A percentile compares a stretch with the other conserved stretches of the same genome.
These are phyloP conservation scores for Colletotrichum sp. DNA, from an alignment of 2,329 filamentous ascomycete genomes.

Conservation along the genomic window DNA sequence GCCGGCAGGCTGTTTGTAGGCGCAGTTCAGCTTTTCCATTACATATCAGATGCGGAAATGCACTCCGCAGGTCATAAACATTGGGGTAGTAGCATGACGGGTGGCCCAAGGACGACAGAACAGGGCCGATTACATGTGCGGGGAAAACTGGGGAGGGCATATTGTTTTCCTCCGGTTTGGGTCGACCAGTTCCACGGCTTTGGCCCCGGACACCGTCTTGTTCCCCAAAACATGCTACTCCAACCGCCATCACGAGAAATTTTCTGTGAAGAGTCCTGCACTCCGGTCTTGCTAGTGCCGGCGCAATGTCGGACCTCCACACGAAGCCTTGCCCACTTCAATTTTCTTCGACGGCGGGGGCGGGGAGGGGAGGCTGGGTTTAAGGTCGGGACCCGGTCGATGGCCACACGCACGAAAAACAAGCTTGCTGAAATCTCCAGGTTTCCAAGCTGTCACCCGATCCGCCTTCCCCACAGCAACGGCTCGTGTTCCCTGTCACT, in stretches of 20 bases:
- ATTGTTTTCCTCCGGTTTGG: constrained; percentile 5
- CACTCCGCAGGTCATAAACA: background rate
- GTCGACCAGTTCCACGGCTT: background rate
- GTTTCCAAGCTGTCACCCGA: constrained; percentile 16
- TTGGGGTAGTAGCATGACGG: background rate
- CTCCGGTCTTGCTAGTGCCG: constrained; percentile 2
- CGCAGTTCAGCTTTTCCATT: background rate
- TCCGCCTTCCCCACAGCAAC: constrained; percentile 4
- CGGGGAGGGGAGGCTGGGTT: background rate
- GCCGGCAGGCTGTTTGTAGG: background rate
- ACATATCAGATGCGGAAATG: background rate
- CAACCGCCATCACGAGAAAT: constrained; percentile 4
- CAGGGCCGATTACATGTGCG: constrained; percentile 18
- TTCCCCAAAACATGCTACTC: constrained; percentile 1
- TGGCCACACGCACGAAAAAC: background rate
- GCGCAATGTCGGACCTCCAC: constrained; percentile 19
- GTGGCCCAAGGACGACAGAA: background rate
- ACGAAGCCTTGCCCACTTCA: background rate
- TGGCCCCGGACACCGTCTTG: background rate
- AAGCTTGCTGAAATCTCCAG: constrained; percentile 10
- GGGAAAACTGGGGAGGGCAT: constrained; percentile 3
- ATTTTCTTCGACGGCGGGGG: background rate
- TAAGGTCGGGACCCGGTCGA: background rate
- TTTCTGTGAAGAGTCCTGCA: background rate
- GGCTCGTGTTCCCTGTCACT: background rate